A percentile compares a stretch with the other conserved stretches of the same genome.
Evolutionary conservation across 768 basidiomycete genomes (phyloP).

Genomic region (Lentinula boryana): DNA sequence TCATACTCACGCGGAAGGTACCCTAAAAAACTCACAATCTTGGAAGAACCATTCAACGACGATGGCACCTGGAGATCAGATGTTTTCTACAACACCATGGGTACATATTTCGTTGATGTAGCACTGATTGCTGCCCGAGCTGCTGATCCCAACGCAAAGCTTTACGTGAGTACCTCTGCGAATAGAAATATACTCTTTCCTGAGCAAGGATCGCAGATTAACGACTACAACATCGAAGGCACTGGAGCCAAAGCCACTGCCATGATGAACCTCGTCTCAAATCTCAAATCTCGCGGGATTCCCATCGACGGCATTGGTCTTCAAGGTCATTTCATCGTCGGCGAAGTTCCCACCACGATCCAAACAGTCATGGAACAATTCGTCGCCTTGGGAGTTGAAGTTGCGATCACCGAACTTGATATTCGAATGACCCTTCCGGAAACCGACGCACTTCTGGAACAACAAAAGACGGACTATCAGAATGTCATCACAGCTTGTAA

Average conservation of each 20-base stretch:
- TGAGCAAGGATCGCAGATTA: slow-evolving; percentile 4
- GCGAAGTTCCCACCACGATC: slow-evolving; percentile 37
- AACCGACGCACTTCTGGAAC: slow-evolving; percentile 39
- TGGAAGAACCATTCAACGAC: slow-evolving; percentile 49
- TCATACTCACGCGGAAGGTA: background rate
- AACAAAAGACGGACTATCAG: slow-evolving; percentile 55
- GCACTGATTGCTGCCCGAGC: slow-evolving; percentile 47
- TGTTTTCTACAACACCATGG: slow-evolving; percentile 48
- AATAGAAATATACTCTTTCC: background rate
- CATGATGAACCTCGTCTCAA: slow-evolving; percentile 47
- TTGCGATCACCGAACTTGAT: slow-evolving; percentile 66
- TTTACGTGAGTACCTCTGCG: slow-evolving; percentile 34
- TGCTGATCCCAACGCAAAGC: slow-evolving; percentile 50
- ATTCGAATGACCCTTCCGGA: slow-evolving; percentile 53
- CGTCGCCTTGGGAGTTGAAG: slow-evolving; percentile 56
- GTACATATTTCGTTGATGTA: slow-evolving; percentile 40
- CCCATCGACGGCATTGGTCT: slow-evolving; percentile 61
- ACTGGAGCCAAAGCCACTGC: slow-evolving; percentile 49
- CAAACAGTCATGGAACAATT: slow-evolving; percentile 41
- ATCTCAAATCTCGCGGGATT: slow-evolving; percentile 37
- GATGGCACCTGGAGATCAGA: slow-evolving; percentile 48
- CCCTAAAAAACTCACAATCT: slow-evolving; percentile 1
- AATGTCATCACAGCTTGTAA: slow-evolving; percentile 51
- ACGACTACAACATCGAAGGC: slow-evolving; percentile 27
- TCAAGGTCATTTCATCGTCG: slow-evolving; percentile 56